Base-by-base conservation (phyloP, 371 early-diverging fungal genomes). In the Mortierella sp. region DNA sequence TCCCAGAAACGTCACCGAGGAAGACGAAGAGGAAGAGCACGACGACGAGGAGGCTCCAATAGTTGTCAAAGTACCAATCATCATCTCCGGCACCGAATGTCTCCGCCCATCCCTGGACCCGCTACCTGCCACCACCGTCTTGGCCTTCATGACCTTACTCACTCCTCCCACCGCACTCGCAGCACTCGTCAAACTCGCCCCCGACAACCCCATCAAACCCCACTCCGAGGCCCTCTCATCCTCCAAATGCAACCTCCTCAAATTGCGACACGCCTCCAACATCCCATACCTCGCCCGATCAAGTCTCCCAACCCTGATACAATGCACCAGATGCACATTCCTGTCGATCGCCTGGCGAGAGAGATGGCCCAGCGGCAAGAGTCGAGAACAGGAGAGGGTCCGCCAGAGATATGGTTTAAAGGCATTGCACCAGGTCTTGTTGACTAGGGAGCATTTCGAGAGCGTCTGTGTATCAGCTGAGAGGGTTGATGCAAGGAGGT, bases 381-480 rank as follows among this genome's bases (percentile, higher is more conserved):
- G 64, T 1, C 51, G 46, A 24, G 75, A 34, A 8, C 37, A 28
- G 24, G 51, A 48, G 11, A 75, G 19, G n/a, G 40, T 13, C 13
- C 51, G 50, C 75, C 75, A 75, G 28, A 75, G 61, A 9, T 50
- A n/a, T 37, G 75, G 69, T 3, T 69, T 75, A 26, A 75, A 75
- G 6, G 75, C 28, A 5, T 19, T 69, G 51, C 69, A 40, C 75
- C 75, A 75, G 24, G 75, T 46, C 21, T 37, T 75, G 69, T 31
- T 24, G 40, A 75, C 75, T 24, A 51, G 75, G 2, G 53, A 24
- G 43, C 75, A 75, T 51, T 34, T 44, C 9, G 75, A 46, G 14
- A 75, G 69, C 19, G 75, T 48, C 24, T 28, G 44, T 1, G 28
- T 44, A 16, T 75, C 75, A n/a, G 14, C 24, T 5, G 24, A 5